A percentile compares a stretch with the other conserved stretches of the same genome.
These are phyloP conservation scores for Danielia reshetovae DNA, from an alignment of 805 yeast genomes.

Conservation along the genomic window DNA sequence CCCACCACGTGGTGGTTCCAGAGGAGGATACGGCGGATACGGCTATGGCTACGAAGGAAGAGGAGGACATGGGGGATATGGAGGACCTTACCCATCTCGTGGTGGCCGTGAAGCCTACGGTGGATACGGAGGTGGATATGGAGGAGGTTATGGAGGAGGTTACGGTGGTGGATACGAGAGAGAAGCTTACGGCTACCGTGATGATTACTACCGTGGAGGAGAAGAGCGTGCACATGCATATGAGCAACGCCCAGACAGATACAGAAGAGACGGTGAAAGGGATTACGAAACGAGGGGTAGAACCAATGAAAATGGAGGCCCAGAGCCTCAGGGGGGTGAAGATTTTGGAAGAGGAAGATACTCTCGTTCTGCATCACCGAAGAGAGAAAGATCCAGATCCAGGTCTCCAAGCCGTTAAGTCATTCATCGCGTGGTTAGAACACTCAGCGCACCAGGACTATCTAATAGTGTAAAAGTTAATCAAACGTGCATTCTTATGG, in stretches of 20 bases:
- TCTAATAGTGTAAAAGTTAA: not conserved
- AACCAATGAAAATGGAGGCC: conserved; percentile 3
- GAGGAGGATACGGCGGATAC: conserved; percentile 22
- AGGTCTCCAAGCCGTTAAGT: conserved; percentile 27
- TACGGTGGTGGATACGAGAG: conserved; percentile 19
- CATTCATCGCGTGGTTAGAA: no score
- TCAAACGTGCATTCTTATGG: no score
- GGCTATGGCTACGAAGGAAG: conserved; percentile 19
- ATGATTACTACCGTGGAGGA: conserved; percentile 18
- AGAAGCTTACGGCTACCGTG: conserved; percentile 14
- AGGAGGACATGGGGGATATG: conserved; percentile 19
- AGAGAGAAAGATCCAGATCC: conserved; percentile 37
- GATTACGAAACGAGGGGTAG: conserved; percentile 12
- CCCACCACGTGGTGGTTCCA: conserved; percentile 13
- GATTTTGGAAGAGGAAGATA: conserved; percentile 22
- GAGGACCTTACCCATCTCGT: conserved; percentile 9
- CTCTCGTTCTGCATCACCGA: conserved; percentile 30
- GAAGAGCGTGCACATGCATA: conserved; percentile 10
- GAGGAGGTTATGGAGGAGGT: conserved; percentile 14
- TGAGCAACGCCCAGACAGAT: conserved; percentile 8
- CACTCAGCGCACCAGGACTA: not conserved
- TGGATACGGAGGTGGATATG: conserved; percentile 12
- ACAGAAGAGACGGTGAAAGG: conserved; percentile 10
- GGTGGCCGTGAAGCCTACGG: conserved; percentile 15
- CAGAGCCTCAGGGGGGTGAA: conserved; percentile 9